Evolutionary conservation across 371 early-diverging fungal species (phyloP).

Genomic region (Mortierella sp.): DNA sequence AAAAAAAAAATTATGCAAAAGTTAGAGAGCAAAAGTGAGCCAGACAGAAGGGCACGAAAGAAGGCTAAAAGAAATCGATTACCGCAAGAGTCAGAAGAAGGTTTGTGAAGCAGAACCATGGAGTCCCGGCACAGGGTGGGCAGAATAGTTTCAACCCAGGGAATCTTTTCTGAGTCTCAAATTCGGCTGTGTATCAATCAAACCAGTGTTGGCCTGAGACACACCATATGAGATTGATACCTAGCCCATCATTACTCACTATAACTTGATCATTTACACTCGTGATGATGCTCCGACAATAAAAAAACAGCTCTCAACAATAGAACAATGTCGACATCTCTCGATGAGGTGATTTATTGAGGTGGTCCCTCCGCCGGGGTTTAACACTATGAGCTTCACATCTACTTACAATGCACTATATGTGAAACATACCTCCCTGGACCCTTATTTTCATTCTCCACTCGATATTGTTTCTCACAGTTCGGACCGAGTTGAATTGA

Average conservation of each 20-base stretch:
- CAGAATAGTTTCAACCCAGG: not conserved
- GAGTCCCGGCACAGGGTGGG: not conserved
- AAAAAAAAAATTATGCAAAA: not conserved
- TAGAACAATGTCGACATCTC: not conserved
- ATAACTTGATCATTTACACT: not conserved
- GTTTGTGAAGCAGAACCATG: slow-evolving; percentile 1
- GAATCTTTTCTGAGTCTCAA: not conserved
- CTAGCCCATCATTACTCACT: not conserved
- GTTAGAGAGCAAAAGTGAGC: too few relatives aligned
- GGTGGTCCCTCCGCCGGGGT: slow-evolving; percentile 3
- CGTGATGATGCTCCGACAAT: too few relatives aligned
- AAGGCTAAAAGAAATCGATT: too few relatives aligned
- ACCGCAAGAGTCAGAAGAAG: not conserved
- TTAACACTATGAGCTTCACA: too few relatives aligned
- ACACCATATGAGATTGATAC: slow-evolving; percentile 1
- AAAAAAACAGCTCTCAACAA: not conserved
- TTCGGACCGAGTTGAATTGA: not conserved
- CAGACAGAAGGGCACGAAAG: too few relatives aligned
- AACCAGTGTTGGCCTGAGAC: not conserved
- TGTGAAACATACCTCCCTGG: too few relatives aligned
- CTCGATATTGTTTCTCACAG: not conserved
- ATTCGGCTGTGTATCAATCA: too few relatives aligned
- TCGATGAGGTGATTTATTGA: slow-evolving; percentile 8
- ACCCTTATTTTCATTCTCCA: slow-evolving; percentile 4
- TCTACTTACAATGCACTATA: not conserved